phyloP scores from a whole-genome alignment of 2,329 filamentous ascomycete genomes.

The Aureobasidium sp. region DNA sequence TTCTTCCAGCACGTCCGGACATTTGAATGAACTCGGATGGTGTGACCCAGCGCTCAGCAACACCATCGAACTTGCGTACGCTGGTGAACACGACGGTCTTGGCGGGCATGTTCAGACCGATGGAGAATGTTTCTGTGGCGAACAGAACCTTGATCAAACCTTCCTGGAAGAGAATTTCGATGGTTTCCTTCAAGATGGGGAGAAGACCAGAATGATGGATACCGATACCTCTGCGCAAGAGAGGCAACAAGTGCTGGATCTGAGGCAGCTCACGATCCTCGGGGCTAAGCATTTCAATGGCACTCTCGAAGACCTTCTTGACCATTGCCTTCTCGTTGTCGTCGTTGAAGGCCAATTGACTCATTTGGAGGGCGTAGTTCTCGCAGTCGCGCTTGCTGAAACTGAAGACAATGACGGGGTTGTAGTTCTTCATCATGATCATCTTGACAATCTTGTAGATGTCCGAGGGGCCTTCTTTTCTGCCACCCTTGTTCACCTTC shows the following conservation, averaged over 20 bases:
- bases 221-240: slow-evolving; percentile 85
- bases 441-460: slow-evolving; percentile 98
- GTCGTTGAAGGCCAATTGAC: slow-evolving; percentile 84
- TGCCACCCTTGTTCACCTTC: slow-evolving; percentile 81
- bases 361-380: slow-evolving; percentile 78
- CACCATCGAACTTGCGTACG: slow-evolving; percentile 90
- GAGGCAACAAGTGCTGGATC: slow-evolving; percentile 79
- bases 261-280: slow-evolving; percentile 84
- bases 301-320: slow-evolving; percentile 84
- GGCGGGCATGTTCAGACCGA: slow-evolving; percentile 97
- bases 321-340: slow-evolving; percentile 95
- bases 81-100: slow-evolving; percentile 99
- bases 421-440: slow-evolving; percentile 97
- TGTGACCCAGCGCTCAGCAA: slow-evolving; percentile 70
- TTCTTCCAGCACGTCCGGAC: slow-evolving; percentile 92
- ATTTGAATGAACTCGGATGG: slow-evolving; percentile 98
- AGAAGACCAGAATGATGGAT: slow-evolving; percentile 94
- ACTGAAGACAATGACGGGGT: slow-evolving; percentile 98
- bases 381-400: slow-evolving; percentile 98
- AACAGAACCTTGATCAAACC: slow-evolving; percentile 96
- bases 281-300: slow-evolving; percentile 84
- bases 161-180: slow-evolving; percentile 98
- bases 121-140: slow-evolving; percentile 97
- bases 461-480: slow-evolving; percentile 60
- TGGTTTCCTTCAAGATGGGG: slow-evolving; percentile 95